Percentiles rank a stretch among this genome's conserved stretches.
These are phyloP conservation scores for Nigrograna mackinnonii DNA, from an alignment of 2,329 filamentous ascomycete genomes.

Conservation along the genomic window DNA sequence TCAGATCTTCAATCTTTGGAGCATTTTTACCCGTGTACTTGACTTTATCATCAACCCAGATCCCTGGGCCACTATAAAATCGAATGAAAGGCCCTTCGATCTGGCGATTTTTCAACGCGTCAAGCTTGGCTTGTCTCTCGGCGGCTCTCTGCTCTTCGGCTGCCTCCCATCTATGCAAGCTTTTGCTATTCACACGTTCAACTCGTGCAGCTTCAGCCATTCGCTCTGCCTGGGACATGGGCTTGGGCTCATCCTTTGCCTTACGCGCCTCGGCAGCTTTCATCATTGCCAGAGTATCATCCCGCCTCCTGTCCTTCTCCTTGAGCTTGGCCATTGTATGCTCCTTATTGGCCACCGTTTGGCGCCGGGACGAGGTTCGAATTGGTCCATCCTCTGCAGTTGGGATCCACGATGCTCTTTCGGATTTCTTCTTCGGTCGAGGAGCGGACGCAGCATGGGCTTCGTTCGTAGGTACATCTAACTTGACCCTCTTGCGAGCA, in stretches of 20 bases:
- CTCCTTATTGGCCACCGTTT: conserved; percentile 64
- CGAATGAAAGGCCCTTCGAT: conserved; percentile 88
- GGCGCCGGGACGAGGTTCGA: conserved; percentile 64
- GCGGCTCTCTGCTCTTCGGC: conserved; percentile 88
- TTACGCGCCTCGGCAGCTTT: conserved; percentile 64
- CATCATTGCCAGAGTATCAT: conserved; percentile 71
- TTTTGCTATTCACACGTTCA: conserved; percentile 87
- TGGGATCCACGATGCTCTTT: conserved; percentile 71
- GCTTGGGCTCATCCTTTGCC: conserved; percentile 74
- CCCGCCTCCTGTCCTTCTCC: conserved; percentile 70
- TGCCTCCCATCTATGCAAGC: conserved; percentile 89
- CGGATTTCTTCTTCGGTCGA: conserved; percentile 68
- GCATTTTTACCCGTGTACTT: conserved; percentile 64
- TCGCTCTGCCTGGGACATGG: conserved; percentile 85
- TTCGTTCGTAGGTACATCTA: conserved; percentile 41
- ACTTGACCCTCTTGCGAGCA: conserved; percentile 44
- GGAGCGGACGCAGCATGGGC: conserved; percentile 55
- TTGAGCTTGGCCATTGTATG: conserved; percentile 70
- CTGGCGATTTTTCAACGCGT: conserved; percentile 83
- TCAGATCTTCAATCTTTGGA: conserved; percentile 37
- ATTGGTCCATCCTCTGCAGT: conserved; percentile 64
- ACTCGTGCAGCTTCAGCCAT: conserved; percentile 80
- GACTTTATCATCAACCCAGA: conserved; percentile 77
- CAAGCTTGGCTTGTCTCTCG: conserved; percentile 79
- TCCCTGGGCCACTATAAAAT: conserved; percentile 89